Evolutionary conservation across 331 rosid species (phyloP), one percentile per base, ranked within the genome.

Genomic region (Malus hybrid): DNA sequence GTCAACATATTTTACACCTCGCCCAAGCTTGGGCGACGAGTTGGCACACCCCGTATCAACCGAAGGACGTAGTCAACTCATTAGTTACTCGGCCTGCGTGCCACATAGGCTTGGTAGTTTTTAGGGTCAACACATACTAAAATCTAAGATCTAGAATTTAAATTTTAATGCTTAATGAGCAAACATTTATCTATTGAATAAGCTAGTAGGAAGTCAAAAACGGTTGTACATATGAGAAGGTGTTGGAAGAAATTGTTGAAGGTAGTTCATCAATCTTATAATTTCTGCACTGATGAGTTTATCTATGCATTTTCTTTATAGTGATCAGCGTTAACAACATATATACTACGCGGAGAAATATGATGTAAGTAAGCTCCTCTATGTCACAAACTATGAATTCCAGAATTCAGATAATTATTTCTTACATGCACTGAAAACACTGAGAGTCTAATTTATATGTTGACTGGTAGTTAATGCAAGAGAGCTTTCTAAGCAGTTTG

Each of bases 241-340:
- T 32, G 32, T 55, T 53, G 22, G 67, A 55, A 18, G 30, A 53
- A 11, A 30, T 18, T 30, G 9, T 60, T 67, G 20, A 18, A 46
- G 62, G 26, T 10, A 58, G 24, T 60, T 24, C 61, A 39, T 58
- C 44, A 20, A 71, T 53, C 48, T 46, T 53, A 19, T 26, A 28
- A 63, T 52, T 58, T 63, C n/a, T 64, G 52, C 44, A n/a, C 61
- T 72, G 6, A 4, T 39, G 5, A 50, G 30, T 67, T 62, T 11
- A 22, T 63, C 13, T 46, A 20, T 14, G 30, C 42, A 48, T 68
- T 70, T 63, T 74, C 18, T 65, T 78, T 67, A 68, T 86, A 80
- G 92, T 77, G 44, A 78, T 88, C 36, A 89, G 82, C 82, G 84
- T 88, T 36, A 88, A 88, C 81, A 88, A 88, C 72, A 86, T 85